Base-by-base conservation (phyloP, 2,329 filamentous ascomycete genomes). In the Colletotrichum sansevieriae region DNA sequence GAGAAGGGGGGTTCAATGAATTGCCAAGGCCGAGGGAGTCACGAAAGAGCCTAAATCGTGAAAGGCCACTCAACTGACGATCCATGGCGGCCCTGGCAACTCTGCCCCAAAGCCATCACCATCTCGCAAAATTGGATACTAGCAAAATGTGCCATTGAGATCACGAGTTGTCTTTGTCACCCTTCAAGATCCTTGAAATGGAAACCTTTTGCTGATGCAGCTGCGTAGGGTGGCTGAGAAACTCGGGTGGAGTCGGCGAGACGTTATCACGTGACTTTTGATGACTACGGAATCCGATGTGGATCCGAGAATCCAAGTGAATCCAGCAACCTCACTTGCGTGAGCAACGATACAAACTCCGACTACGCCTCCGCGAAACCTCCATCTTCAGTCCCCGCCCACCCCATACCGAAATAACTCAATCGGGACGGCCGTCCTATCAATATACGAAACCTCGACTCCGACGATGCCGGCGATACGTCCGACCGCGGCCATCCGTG, bases 401-500 rank as follows among this genome's bases (percentile, higher is more conserved):
- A 56, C 22, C 41, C 20, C 51, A 46, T 59, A 39, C 47, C 29
- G 49, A 60, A 39, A 55, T 61, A 68, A 69, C 65, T 58, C 68
- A 62, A 65, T 68, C 49, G 68, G 56, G 55, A 63, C 64, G 51
- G 46, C 29, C 29, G 8, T 13, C 7, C 51, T 37, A 46, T 12
- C 25, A 22, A 54, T 29, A 33, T 22, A 39, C 57, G 33, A 4
- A 10, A 20, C 15, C 10, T 35, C 20, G 33, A 51, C n/a, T 41
- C 49, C 41, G 51, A 63, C 39, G 59, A 72, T 72, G 70, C 55
- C 70, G 61, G 68, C 70, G 54, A 67, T 72, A 63, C 70, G 70
- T 63, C 65, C 68, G 43, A 72, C 68, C 59, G 58, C 65, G 63
- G 69, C 70, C 58, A 60, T 72, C 41, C 70, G 70, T 58, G 70